Percentiles rank a stretch among this genome's conserved stretches.
phyloP scores from a whole-genome alignment of 495 filamentous ascomycete species.

The Chaetomium tenue region DNA sequence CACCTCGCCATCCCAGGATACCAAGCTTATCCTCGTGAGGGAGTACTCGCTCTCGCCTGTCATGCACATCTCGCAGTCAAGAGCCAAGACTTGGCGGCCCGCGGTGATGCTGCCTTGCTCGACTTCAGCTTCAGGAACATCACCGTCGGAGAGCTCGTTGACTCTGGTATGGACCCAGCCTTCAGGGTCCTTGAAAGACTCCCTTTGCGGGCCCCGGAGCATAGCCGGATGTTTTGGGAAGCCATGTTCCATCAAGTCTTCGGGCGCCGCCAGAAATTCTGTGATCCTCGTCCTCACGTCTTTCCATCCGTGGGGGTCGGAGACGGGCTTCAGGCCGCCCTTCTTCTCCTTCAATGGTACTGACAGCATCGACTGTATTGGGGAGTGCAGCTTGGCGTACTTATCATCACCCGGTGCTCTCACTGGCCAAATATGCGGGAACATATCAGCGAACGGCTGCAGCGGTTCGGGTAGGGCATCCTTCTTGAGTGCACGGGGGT shows the following conservation, averaged over 20 bases:
- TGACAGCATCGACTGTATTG: slow-evolving; percentile 71
- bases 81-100: slow-evolving; percentile 73
- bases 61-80: slow-evolving; percentile 97
- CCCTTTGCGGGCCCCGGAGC: slow-evolving; percentile 45
- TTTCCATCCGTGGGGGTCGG: slow-evolving; percentile 58
- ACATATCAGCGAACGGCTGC: slow-evolving; percentile 74
- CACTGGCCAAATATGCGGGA: slow-evolving; percentile 85
- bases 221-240: slow-evolving; percentile 77
- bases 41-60: slow-evolving; percentile 72
- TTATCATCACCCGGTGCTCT: slow-evolving; percentile 80
- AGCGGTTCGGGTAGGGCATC: slow-evolving; percentile 62
- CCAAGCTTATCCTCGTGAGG: slow-evolving; percentile 80
- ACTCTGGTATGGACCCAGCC: slow-evolving; percentile 85
- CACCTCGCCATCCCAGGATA: slow-evolving; percentile 79
- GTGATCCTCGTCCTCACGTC: slow-evolving; percentile 76
- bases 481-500: slow-evolving; percentile 63
- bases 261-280: slow-evolving; percentile 63
- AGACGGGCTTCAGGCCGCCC: slow-evolving; percentile 53
- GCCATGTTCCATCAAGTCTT: slow-evolving; percentile 77
- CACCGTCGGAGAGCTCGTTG: slow-evolving; percentile 61
- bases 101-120: slow-evolving; percentile 78
- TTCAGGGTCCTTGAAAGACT: slow-evolving; percentile 48
- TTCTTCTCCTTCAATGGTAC: slow-evolving; percentile 61
- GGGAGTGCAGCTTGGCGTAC: slow-evolving; percentile 75
- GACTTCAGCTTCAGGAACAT: slow-evolving; percentile 65